Evolutionary conservation across 2,329 filamentous ascomycete species (phyloP).

Genomic region (Cladobotryum mycophilum): DNA sequence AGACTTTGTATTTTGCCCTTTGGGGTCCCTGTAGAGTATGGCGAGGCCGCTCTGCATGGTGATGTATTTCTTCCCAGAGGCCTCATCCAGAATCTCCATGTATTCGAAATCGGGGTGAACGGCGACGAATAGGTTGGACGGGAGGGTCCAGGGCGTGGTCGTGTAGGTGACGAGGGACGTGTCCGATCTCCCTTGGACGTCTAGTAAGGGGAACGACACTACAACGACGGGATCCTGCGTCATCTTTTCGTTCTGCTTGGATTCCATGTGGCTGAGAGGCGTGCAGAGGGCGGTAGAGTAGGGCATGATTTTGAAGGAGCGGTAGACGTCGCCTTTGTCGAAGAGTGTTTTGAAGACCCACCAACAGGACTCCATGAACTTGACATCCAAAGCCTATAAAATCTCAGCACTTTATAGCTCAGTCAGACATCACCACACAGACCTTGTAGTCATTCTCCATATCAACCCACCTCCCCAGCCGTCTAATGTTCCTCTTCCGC

Average conservation of each 20-base stretch:
- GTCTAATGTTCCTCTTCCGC: constrained; percentile 71
- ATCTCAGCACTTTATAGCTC: not conserved
- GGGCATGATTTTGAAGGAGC: constrained; percentile 68
- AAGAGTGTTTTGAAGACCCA: constrained; percentile 73
- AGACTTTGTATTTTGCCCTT: too few species aligned
- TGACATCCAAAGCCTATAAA: constrained; percentile 60
- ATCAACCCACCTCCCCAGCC: constrained; percentile 67
- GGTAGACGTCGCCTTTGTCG: constrained; percentile 64
- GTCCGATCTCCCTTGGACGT: constrained; percentile 55
- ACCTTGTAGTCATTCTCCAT: constrained; percentile 76
- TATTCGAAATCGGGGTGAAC: too few species aligned
- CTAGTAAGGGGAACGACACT: constrained; percentile 60
- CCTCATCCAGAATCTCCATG: too few species aligned
- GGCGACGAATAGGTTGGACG: constrained; percentile 37
- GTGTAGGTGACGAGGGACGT: constrained; percentile 51
- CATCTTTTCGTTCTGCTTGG: constrained; percentile 70
- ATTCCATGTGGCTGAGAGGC: constrained; percentile 57
- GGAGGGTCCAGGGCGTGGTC: constrained; percentile 74
- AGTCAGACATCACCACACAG: constrained; percentile 4
- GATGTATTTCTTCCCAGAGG: too few species aligned
- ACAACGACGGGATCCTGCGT: constrained; percentile 68
- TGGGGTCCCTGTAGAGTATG: too few species aligned
- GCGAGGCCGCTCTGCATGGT: too few species aligned
- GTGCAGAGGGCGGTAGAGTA: constrained; percentile 67
- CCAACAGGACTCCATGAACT: constrained; percentile 73